Evolutionary conservation across 108 stramenopile species (phyloP).

Genomic region (Ochromonas danica): DNA sequence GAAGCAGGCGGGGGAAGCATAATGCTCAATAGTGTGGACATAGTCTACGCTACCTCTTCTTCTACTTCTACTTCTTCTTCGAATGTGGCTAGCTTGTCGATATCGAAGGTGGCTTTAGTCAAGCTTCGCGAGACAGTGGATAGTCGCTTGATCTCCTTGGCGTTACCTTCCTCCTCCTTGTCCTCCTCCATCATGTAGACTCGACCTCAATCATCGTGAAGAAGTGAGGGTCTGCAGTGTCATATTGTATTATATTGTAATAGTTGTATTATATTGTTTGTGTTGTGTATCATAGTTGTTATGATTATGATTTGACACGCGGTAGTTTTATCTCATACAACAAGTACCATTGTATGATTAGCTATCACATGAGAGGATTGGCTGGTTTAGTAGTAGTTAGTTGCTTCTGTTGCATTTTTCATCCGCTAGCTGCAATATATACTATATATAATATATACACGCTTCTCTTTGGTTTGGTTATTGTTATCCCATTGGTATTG

Average conservation of each 20-base stretch:
- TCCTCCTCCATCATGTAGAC: slow-evolving; percentile 14
- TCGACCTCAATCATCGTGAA: slow-evolving; percentile 15
- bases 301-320: background rate
- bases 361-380: too few relatives aligned
- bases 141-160: slow-evolving; percentile 14
- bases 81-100: slow-evolving; percentile 14
- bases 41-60: slow-evolving; percentile 15
- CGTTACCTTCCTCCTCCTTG: slow-evolving; percentile 13
- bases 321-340: too few relatives aligned
- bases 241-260: background rate
- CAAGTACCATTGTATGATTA: too few relatives aligned
- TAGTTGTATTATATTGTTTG: slow-evolving; percentile 3
- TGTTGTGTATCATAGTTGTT: background rate
- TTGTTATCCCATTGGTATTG: too few relatives aligned
- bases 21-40: slow-evolving; percentile 15
- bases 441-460: too few relatives aligned
- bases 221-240: slow-evolving; percentile 13
- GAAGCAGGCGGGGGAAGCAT: slow-evolving; percentile 12
- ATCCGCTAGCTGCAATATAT: too few relatives aligned
- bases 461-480: too few relatives aligned
- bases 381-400: too few relatives aligned
- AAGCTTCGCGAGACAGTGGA: slow-evolving; percentile 13
- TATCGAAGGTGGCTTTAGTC: slow-evolving; percentile 15
- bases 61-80: slow-evolving; percentile 10
- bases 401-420: too few relatives aligned